These are phyloP conservation scores for Chlamydomonas incerta DNA, from an alignment of 139 green algal species.

Conservation along the genomic window DNA sequence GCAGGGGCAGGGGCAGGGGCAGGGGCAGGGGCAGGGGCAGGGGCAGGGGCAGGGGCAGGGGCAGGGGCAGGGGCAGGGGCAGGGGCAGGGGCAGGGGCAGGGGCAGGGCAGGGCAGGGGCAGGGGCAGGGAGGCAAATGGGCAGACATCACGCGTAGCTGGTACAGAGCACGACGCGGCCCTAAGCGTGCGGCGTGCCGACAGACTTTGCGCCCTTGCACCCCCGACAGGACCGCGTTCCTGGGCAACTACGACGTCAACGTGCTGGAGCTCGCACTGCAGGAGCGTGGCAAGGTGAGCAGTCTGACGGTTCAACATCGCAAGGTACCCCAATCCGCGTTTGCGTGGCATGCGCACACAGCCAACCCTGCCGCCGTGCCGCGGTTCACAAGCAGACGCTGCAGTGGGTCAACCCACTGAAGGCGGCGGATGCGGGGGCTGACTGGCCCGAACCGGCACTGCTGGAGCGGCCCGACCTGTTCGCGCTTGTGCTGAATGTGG, in stretches of 20 bases:
- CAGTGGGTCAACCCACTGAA: neutral
- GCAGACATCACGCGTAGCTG: too few relatives aligned
- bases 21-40: too few relatives aligned
- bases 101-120: too few relatives aligned
- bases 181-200: too few relatives aligned
- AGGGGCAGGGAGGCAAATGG: too few relatives aligned
- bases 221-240: conserved; percentile 39
- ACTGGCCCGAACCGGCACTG: neutral
- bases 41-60: too few relatives aligned
- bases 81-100: too few relatives aligned
- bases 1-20: too few relatives aligned
- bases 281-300: conserved; percentile 31
- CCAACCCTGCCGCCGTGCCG: neutral
- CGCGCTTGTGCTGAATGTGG: conserved; percentile 48
- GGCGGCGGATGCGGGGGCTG: too few relatives aligned
- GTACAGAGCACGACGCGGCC: too few relatives aligned
- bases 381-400: neutral
- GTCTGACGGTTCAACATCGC: neutral
- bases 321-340: neutral
- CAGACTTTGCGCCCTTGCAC: too few relatives aligned
- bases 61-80: too few relatives aligned
- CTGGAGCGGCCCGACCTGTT: neutral
- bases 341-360: neutral
- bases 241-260: conserved; percentile 68
- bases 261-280: conserved; percentile 56